phyloP scores from a whole-genome alignment of 164 flowering plant genomes.

The Magnolia kwangsiensis region DNA sequence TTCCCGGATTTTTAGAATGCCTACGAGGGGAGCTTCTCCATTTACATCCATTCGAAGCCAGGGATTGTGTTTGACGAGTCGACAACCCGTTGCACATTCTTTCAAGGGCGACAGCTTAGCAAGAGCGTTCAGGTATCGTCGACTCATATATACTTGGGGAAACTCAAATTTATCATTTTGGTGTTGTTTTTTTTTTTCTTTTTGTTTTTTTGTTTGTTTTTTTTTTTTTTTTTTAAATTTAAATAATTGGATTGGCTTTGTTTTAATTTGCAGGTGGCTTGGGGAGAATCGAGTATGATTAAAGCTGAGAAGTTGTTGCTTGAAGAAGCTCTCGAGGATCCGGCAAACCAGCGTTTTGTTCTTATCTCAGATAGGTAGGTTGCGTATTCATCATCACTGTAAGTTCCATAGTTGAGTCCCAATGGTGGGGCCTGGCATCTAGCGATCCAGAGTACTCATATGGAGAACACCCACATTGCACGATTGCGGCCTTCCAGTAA shows the following conservation, averaged over 20 bases:
- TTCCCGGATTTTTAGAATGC: conserved; percentile 21
- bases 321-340: conserved; percentile 72
- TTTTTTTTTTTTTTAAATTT: no score
- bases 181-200: no score
- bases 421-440: no score
- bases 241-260: not conserved
- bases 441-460: no score
- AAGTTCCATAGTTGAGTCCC: no score
- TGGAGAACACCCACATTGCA: no score
- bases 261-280: conserved; percentile 49
- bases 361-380: conserved; percentile 88
- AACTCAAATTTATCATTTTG: not conserved
- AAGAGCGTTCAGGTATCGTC: conserved; percentile 62
- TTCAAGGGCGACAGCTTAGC: conserved; percentile 62
- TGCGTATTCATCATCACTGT: not conserved
- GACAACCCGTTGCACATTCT: conserved; percentile 60
- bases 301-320: conserved; percentile 78
- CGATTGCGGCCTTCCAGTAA: no score
- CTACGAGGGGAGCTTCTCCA: conserved; percentile 57
- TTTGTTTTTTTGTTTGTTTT: no score
- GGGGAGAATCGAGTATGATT: conserved; percentile 97
- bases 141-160: not conserved
- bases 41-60: conserved; percentile 80
- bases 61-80: conserved; percentile 76
- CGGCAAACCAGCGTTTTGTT: conserved; percentile 87